Evolutionary conservation across 768 basidiomycete species (phyloP).

Genomic region (Cystoderma amianthinum): DNA sequence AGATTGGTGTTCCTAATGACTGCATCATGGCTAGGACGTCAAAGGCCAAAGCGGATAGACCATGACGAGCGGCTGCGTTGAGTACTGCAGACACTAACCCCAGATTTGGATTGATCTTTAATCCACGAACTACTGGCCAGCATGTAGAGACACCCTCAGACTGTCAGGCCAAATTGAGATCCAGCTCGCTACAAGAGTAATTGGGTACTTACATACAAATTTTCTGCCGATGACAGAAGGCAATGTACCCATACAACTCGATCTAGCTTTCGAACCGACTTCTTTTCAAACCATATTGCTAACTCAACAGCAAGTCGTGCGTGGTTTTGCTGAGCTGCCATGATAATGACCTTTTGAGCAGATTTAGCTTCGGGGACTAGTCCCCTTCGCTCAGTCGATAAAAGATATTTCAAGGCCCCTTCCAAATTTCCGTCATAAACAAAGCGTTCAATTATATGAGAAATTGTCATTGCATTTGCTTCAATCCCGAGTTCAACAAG

Average conservation of each 20-base stretch:
- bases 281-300: conserved; percentile 50
- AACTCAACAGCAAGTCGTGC: conserved; percentile 71
- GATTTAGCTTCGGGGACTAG: conserved; percentile 44
- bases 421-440: conserved; percentile 49
- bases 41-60: conserved; percentile 62
- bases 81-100: conserved; percentile 66
- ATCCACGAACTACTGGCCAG: conserved; percentile 54
- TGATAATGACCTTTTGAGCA: conserved; percentile 42
- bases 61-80: conserved; percentile 66
- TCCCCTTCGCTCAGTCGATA: conserved; percentile 47
- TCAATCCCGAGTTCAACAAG: conserved; percentile 44
- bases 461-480: conserved; percentile 49
- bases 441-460: conserved; percentile 42
- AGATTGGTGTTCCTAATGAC: conserved; percentile 34
- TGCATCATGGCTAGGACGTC: conserved; percentile 57
- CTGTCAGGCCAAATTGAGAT: conserved; percentile 26
- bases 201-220: conserved; percentile 54
- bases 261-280: conserved; percentile 46
- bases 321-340: conserved; percentile 46
- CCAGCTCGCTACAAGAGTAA: background rate
- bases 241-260: conserved; percentile 58
- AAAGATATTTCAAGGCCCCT: conserved; percentile 51
- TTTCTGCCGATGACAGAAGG: conserved; percentile 56
- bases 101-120: conserved; percentile 61
- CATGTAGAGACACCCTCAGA: conserved; percentile 55